Conservation (phyloP, 1,284 basidiomycete species). For the Malassezia restricta region DNA sequence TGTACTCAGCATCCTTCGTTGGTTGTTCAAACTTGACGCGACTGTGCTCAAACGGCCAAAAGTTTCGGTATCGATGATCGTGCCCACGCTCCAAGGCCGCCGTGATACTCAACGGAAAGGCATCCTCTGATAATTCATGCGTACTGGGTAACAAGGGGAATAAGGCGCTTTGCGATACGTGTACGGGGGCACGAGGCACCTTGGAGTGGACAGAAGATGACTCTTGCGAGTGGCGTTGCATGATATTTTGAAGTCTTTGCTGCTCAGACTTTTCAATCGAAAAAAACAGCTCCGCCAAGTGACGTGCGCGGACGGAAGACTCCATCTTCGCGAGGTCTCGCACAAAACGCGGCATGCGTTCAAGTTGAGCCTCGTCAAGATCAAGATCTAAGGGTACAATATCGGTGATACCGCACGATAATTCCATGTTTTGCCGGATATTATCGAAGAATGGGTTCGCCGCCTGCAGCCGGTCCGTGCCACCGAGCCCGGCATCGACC, state of each 20-base stretch:
- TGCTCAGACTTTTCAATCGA: constrained; percentile 81
- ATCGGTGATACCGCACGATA: constrained; percentile 60
- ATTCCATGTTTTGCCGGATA: constrained; percentile 85
- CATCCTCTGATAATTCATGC: constrained; percentile 8
- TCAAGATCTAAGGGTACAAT: constrained; percentile 24
- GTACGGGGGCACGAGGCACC: neutral
- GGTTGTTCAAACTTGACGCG: constrained; percentile 30
- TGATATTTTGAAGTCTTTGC: constrained; percentile 70
- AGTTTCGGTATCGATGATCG: constrained; percentile 76
- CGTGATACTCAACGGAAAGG: constrained; percentile 77
- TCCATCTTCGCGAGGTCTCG: constrained; percentile 55
- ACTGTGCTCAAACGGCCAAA: constrained; percentile 88
- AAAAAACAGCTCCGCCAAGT: constrained; percentile 80
- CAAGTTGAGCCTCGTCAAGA: constrained; percentile 7
- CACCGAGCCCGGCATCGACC: neutral
- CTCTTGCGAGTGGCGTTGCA: constrained; percentile 68
- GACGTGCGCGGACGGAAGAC: constrained; percentile 58
- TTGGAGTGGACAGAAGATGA: constrained; percentile 1
- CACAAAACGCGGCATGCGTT: constrained; percentile 67
- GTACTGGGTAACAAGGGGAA: constrained; percentile 10
- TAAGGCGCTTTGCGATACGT: neutral
- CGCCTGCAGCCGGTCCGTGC: neutral
- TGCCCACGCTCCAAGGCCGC: constrained; percentile 87
- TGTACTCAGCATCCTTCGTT: constrained; percentile 24
- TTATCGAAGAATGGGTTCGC: constrained; percentile 59